phyloP scores from a whole-genome alignment of 148 eudicot species.

The Cornus controversa region DNA sequence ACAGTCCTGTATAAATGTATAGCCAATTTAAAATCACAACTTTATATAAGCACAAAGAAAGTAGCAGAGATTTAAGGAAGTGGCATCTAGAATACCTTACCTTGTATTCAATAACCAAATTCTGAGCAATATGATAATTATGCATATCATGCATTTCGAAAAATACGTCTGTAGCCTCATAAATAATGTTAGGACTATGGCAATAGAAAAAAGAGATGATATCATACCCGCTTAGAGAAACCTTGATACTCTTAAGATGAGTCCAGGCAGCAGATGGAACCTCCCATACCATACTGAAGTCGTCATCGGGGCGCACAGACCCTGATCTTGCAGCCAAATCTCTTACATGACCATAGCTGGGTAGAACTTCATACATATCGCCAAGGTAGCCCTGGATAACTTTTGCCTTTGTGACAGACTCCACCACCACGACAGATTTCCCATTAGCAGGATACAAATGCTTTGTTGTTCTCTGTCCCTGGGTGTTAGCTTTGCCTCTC shows the following conservation, averaged over 20 bases:
- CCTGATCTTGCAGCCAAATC: slow-evolving; percentile 97
- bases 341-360: slow-evolving; percentile 98
- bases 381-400: slow-evolving; percentile 98
- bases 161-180: background rate
- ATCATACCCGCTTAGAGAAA: slow-evolving; percentile 77
- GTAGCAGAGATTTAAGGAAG: background rate
- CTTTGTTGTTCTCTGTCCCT: slow-evolving; percentile 28
- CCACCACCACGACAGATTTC: slow-evolving; percentile 89
- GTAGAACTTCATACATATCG: slow-evolving; percentile 86
- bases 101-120: background rate
- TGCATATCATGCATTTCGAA: background rate
- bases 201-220: background rate
- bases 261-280: slow-evolving; percentile 94
- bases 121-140: background rate
- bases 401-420: slow-evolving; percentile 88
- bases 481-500: slow-evolving; percentile 41
- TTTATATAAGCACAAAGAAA: background rate
- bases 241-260: slow-evolving; percentile 95
- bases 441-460: slow-evolving; percentile 73
- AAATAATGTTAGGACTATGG: background rate
- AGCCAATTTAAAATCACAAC: background rate
- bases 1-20: background rate
- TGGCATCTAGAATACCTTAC: background rate
- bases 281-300: slow-evolving; percentile 98
- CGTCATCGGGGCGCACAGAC: slow-evolving; percentile 93